Evolutionary conservation across 257 asterid species (phyloP).

Genomic region (Solanum rostratum): DNA sequence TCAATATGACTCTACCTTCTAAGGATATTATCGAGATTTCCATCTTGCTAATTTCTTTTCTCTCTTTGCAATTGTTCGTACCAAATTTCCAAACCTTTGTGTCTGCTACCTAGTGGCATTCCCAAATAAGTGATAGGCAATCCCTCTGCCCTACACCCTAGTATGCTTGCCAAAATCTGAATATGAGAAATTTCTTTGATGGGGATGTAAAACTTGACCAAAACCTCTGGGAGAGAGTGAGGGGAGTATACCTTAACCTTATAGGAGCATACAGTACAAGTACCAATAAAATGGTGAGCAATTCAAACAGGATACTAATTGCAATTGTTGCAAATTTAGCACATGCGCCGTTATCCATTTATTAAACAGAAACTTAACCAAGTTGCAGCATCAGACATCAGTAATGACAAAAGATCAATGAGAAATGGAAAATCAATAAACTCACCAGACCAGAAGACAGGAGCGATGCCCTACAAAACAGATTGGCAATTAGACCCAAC

Average conservation of each 20-base stretch:
- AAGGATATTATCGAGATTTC: too few species aligned
- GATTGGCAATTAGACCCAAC: slow-evolving; percentile 6
- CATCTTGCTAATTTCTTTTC: too few species aligned
- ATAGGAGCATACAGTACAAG: background rate
- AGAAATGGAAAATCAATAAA: background rate
- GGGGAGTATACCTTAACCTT: background rate
- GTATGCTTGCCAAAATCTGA: too few species aligned
- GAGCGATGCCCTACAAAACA: slow-evolving; percentile 54
- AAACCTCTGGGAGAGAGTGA: background rate
- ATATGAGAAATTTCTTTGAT: too few species aligned
- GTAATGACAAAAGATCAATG: background rate
- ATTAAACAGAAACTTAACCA: background rate
- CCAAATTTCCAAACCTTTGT: too few species aligned
- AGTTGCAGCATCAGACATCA: background rate
- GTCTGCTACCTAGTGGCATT: too few species aligned
- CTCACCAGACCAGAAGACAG: slow-evolving; percentile 66
- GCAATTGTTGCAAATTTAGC: background rate
- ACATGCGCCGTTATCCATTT: background rate
- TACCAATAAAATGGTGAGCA: background rate
- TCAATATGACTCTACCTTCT: too few species aligned
- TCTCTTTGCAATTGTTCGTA: too few species aligned
- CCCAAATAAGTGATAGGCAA: too few species aligned
- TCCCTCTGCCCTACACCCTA: too few species aligned
- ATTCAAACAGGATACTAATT: background rate
- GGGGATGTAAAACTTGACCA: background rate